phyloP scores from a whole-genome alignment of 2,329 filamentous ascomycete species.

The Fusarium brachygibbosum region DNA sequence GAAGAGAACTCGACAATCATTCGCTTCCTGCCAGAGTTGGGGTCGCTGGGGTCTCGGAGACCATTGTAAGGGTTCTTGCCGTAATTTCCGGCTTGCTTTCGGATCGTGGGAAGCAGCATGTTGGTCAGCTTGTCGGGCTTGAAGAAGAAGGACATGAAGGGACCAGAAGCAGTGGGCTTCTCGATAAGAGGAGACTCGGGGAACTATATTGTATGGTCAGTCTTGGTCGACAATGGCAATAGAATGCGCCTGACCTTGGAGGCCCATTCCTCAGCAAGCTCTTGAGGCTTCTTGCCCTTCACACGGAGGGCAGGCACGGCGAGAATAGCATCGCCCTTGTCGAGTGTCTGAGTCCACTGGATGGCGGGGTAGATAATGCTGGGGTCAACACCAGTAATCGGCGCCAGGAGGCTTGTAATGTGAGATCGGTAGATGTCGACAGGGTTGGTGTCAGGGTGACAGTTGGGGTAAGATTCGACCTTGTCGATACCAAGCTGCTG shows the following conservation, averaged over 20 bases:
- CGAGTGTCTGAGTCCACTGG: conserved; percentile 82
- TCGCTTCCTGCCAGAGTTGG: conserved; percentile 72
- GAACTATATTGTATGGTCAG: conserved; percentile 63
- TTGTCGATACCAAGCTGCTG: conserved; percentile 42
- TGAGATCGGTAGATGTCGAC: conserved; percentile 85
- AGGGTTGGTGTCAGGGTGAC: conserved; percentile 78
- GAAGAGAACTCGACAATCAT: conserved; percentile 86
- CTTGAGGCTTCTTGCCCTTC: conserved; percentile 76
- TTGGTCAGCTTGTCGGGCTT: conserved; percentile 75
- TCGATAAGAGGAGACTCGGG: conserved; percentile 80
- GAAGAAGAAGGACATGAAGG: conserved; percentile 85
- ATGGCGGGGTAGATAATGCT: conserved; percentile 80
- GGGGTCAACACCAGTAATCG: conserved; percentile 77
- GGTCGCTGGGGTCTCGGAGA: conserved; percentile 71
- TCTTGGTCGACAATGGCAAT: background rate
- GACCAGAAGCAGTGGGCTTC: conserved; percentile 75
- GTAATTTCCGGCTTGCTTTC: conserved; percentile 69
- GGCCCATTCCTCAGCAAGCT: conserved; percentile 72
- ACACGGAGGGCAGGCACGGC: conserved; percentile 84
- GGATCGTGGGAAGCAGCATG: conserved; percentile 77
- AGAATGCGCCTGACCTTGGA: conserved; percentile 62
- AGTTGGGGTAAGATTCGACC: conserved; percentile 62
- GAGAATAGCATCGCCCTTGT: conserved; percentile 86
- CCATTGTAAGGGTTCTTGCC: conserved; percentile 68
- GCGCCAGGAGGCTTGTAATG: conserved; percentile 75